A percentile compares a stretch with the other conserved stretches of the same genome.
Evolutionary conservation across 768 basidiomycete species (phyloP).

Genomic region (Omphalotus guepiniiformis): DNA sequence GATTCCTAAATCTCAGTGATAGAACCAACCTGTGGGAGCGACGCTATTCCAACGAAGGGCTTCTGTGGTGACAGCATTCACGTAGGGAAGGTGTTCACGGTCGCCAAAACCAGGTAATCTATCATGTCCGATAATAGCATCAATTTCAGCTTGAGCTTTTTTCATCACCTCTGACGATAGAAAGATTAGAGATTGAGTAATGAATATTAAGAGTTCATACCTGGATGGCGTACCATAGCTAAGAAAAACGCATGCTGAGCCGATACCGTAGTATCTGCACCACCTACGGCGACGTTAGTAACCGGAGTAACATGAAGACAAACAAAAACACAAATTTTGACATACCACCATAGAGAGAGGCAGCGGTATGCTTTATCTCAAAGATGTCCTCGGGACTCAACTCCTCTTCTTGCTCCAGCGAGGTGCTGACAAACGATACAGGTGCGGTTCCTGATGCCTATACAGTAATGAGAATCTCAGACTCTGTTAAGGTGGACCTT

Average conservation of each 20-base stretch:
- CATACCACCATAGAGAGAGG: conserved; percentile 44
- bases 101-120: conserved; percentile 39
- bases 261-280: conserved; percentile 49
- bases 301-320: background rate
- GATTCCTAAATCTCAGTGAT: too few species aligned
- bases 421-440: conserved; percentile 39
- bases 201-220: conserved; percentile 16
- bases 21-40: conserved; percentile 35
- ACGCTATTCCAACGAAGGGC: conserved; percentile 45
- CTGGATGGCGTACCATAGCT: conserved; percentile 34
- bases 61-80: conserved; percentile 42
- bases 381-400: conserved; percentile 28
- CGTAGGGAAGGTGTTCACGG: conserved; percentile 43
- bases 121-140: conserved; percentile 33
- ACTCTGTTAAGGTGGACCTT: too few species aligned
- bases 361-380: conserved; percentile 39
- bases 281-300: conserved; percentile 34
- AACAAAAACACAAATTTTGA: conserved; percentile 1
- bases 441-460: conserved; percentile 38
- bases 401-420: conserved; percentile 32
- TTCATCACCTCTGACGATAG: conserved; percentile 43
- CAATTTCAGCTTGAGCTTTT: conserved; percentile 53
- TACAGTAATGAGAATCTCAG: background rate
- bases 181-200: too few species aligned
- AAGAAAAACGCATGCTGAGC: conserved; percentile 46